These are phyloP conservation scores for Citrus mangshanensis DNA, from an alignment of 345 rosid genomes.

Conservation along the genomic window DNA sequence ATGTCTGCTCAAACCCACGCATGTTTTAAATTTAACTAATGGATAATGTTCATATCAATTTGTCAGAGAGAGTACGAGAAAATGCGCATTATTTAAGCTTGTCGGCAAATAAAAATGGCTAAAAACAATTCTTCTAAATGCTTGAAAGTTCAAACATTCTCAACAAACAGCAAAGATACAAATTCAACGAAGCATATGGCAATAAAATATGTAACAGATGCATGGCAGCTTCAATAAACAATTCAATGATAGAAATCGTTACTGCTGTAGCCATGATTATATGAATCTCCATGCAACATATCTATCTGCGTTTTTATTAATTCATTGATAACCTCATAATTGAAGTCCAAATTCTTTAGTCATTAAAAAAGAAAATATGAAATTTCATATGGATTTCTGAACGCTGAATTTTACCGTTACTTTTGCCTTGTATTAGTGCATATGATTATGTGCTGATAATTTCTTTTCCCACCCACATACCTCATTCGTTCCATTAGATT, in stretches of 20 bases:
- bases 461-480: no score
- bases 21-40: background rate
- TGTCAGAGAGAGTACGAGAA: background rate
- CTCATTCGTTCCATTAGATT: no score
- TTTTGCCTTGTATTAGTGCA: background rate
- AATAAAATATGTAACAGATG: constrained; percentile 7
- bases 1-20: background rate
- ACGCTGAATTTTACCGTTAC: background rate
- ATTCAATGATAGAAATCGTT: background rate
- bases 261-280: background rate
- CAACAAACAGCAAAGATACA: constrained; percentile 46
- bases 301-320: background rate
- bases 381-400: background rate
- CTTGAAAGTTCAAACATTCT: constrained; percentile 45
- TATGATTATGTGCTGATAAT: no score
- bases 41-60: background rate
- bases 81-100: background rate
- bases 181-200: constrained; percentile 19
- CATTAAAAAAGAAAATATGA: background rate
- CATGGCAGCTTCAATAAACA: background rate
- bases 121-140: constrained; percentile 27
- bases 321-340: background rate
- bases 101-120: constrained; percentile 4
- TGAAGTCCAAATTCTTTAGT: background rate
- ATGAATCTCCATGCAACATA: background rate